These are phyloP conservation scores for Jaltomata sinuosa DNA, from an alignment of 257 asterid genomes.

Conservation along the genomic window DNA sequence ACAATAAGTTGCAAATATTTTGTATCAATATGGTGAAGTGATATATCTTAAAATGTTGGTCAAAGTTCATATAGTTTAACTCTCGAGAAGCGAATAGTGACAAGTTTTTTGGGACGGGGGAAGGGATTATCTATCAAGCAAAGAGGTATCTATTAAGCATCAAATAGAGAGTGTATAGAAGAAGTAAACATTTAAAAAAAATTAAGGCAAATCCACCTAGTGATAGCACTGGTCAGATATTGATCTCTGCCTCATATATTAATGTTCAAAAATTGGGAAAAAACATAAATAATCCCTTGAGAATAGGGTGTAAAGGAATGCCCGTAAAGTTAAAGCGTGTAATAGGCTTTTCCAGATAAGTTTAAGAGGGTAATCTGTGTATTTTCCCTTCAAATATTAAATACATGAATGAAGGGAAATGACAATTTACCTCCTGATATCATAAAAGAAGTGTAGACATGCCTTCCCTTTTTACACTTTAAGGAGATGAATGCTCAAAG, in stretches of 20 bases:
- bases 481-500: neutral
- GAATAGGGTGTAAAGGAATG: neutral
- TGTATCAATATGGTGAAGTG: neutral
- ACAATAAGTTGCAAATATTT: neutral
- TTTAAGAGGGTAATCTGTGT: neutral
- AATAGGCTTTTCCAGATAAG: neutral
- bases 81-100: neutral
- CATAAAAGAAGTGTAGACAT: neutral
- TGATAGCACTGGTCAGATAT: neutral
- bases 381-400: neutral
- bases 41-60: neutral
- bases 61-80: neutral
- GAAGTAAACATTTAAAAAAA: neutral
- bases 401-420: neutral
- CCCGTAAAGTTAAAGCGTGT: neutral
- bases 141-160: neutral
- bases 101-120: neutral
- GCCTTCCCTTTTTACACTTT: neutral
- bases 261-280: neutral
- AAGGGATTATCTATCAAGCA: neutral
- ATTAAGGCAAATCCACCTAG: neutral
- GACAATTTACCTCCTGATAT: neutral
- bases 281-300: neutral
- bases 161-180: too few relatives aligned
- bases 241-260: neutral